Evolutionary conservation across 2,329 filamentous ascomycete genomes (phyloP), one percentile per base, ranked within the genome.

Genomic region (Aureobasidium musti): DNA sequence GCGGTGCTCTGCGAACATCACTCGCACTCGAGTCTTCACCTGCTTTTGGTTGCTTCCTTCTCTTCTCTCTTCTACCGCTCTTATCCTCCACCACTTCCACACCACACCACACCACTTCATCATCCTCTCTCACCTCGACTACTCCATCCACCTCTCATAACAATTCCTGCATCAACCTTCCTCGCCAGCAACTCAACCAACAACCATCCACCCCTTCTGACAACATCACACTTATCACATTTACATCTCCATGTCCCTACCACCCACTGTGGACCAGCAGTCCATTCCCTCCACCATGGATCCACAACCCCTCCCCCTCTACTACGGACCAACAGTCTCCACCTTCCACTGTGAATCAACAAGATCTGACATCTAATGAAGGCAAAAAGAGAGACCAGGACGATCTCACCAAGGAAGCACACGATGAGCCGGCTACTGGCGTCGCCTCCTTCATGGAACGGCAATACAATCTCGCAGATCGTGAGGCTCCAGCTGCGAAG

Each of bases 401-500:
- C 21, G 19, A 47, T 41, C 14, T 47, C 3, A 21, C 21, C 21
- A 26, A 45, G 47, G 49, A 52, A 52, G 17, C 23, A 30, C 69
- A 72, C 5, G 39, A 21, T 30, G 72, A 73, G n/a, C 35, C 30
- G n/a, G n/a, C 19, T 5, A 14, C 52, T 53, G 52, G 50, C 8
- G 30, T 86, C 70, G 82, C 83, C 11, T 79, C 79, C 65, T 86
- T 92, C 79, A 86, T 96, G 53, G 91, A 96, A 76, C 85, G 87
- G 37, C 82, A 92, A 74, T 91, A 93, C 75, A 88, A 89, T 70
- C 85, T 96, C 17, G 84, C 91, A 70, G 84, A 89, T 61, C 89
- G 92, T 30, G 80, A 81, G 72, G 80, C 73, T 69, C 86, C 90
- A 23, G 79, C 82, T 33, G 14, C 49, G 5, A 66, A 66, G 53